Percentiles rank a stretch among this genome's conserved stretches.
Conservation (phyloP, 2,329 filamentous ascomycete genomes). For the Helminthosporium solani region DNA sequence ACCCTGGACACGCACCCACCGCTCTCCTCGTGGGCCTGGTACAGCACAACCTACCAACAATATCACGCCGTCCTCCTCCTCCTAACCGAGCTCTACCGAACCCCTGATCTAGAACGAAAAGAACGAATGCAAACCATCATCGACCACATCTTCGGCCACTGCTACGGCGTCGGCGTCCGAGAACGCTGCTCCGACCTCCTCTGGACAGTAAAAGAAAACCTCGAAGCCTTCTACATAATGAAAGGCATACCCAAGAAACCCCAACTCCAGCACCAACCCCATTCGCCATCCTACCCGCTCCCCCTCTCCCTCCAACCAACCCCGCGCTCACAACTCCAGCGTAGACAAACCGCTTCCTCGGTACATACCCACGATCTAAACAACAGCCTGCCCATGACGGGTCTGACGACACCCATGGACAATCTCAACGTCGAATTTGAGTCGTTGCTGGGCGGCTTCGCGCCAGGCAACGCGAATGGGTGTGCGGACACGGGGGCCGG, state of each 20-base stretch:
- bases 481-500: slow-evolving; percentile 10
- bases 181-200: slow-evolving; percentile 39
- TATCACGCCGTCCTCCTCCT: slow-evolving; percentile 41
- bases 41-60: slow-evolving; percentile 42
- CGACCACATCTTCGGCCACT: slow-evolving; percentile 43
- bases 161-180: slow-evolving; percentile 39
- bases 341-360: background rate
- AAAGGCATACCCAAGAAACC: slow-evolving; percentile 38
- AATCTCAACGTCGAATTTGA: slow-evolving; percentile 37
- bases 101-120: slow-evolving; percentile 36
- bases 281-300: background rate
- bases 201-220: slow-evolving; percentile 42
- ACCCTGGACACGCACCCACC: slow-evolving; percentile 42
- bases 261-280: slow-evolving; percentile 1
- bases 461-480: background rate
- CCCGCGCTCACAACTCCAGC: background rate
- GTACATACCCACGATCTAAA: slow-evolving; percentile 9
- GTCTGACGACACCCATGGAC: slow-evolving; percentile 27
- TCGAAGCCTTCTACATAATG: slow-evolving; percentile 43
- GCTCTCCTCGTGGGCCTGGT: slow-evolving; percentile 39
- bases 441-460: slow-evolving; percentile 29
- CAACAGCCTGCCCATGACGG: slow-evolving; percentile 14
- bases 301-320: slow-evolving; percentile 7
- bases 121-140: slow-evolving; percentile 43
- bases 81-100: slow-evolving; percentile 42